Percentiles rank a stretch among this genome's conserved stretches.
Conservation (phyloP, 116 monocot species). For the Thalassia testudinum region DNA sequence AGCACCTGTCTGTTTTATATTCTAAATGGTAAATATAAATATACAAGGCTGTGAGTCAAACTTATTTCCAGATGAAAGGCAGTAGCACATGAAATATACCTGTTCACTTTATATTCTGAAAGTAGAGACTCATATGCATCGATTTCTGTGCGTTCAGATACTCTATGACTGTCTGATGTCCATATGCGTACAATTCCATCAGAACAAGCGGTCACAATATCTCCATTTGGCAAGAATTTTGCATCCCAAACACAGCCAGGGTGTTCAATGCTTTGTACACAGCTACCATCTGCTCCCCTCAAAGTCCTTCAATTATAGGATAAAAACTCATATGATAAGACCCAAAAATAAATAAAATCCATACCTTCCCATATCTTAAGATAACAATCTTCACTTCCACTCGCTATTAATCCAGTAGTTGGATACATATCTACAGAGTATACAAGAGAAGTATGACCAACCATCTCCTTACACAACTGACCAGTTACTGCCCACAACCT, state of each 20-base stretch:
- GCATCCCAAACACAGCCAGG: conserved; percentile 98
- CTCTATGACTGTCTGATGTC: conserved; percentile 33
- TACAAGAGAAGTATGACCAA: conserved; percentile 84
- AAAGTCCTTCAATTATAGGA: not conserved
- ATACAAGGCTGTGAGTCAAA: too few relatives aligned
- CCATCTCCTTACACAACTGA: conserved; percentile 79
- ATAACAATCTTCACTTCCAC: conserved; percentile 87
- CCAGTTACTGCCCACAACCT: conserved; percentile 91
- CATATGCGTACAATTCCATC: conserved; percentile 80
- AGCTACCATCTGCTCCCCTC: conserved; percentile 53
- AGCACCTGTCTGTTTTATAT: conserved; percentile 62
- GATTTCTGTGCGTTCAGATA: conserved; percentile 30
- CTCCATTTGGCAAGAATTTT: conserved; percentile 91
- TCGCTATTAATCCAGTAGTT: conserved; percentile 80
- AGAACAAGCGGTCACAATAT: conserved; percentile 91
- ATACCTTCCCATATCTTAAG: conserved; percentile 94
- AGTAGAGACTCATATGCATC: conserved; percentile 55
- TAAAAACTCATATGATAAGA: not conserved
- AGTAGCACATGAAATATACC: too few relatives aligned
- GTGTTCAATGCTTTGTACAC: conserved; percentile 91
- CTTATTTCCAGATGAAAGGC: too few relatives aligned
- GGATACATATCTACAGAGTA: conserved; percentile 90
- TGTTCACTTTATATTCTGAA: conserved; percentile 43
- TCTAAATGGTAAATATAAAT: too few relatives aligned
- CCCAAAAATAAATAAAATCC: not conserved